phyloP scores from a whole-genome alignment of 805 yeast genomes.

The Metschnikowia koreensis region DNA sequence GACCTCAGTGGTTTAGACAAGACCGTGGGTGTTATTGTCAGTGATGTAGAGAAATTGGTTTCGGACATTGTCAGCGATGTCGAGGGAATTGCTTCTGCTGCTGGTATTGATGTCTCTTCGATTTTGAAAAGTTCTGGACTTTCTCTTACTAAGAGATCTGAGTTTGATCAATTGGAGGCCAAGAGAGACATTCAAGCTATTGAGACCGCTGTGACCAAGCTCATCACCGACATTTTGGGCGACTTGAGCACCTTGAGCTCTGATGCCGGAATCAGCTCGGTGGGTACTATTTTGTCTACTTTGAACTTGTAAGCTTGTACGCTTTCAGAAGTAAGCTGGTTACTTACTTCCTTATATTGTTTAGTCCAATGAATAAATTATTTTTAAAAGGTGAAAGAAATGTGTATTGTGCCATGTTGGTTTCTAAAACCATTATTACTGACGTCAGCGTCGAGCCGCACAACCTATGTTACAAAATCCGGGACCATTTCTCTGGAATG shows the following conservation, averaged over 20 bases:
- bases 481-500: no score
- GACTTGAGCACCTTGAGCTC: conserved; percentile 3
- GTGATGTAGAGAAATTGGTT: conserved; percentile 5
- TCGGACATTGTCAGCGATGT: conserved; percentile 6
- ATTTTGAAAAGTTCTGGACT: conserved; percentile 2
- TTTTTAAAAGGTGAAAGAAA: no score
- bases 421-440: no score
- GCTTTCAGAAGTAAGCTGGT: neutral
- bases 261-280: conserved; percentile 6
- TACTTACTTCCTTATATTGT: no score
- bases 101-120: conserved; percentile 7
- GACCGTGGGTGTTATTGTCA: neutral
- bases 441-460: no score
- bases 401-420: no score
- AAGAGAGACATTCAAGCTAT: conserved; percentile 1
- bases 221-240: conserved; percentile 7
- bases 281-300: conserved; percentile 1
- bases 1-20: neutral
- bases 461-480: no score
- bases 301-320: conserved; percentile 1
- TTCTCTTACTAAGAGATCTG: neutral
- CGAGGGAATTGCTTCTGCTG: conserved; percentile 10
- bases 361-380: no score
- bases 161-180: neutral
- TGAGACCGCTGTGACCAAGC: neutral